phyloP scores from a whole-genome alignment of 108 stramenopile genomes.

The Aurantiochytrium sp. region DNA sequence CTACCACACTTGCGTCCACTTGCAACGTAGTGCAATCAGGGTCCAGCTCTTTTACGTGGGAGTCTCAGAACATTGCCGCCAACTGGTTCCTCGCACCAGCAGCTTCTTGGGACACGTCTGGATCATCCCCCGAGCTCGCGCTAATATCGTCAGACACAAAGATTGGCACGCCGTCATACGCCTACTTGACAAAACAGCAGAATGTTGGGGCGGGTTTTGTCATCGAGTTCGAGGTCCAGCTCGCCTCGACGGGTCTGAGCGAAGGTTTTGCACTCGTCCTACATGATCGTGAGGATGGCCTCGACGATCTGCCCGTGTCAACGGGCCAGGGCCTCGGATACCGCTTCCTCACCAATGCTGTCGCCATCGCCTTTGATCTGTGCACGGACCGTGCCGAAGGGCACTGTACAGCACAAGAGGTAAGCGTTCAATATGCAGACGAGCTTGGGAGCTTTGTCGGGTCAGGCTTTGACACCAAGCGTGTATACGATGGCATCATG shows the following conservation, averaged over 20 bases:
- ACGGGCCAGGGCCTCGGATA: background rate
- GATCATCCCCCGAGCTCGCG: background rate
- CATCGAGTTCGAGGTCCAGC: background rate
- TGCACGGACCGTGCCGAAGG: background rate
- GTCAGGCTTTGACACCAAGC: background rate
- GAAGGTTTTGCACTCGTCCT: background rate
- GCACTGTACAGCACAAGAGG: background rate
- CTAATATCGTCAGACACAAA: background rate
- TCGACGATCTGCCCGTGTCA: background rate
- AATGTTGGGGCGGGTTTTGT: background rate
- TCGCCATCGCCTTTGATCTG: slow-evolving; percentile 1
- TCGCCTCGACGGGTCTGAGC: background rate
- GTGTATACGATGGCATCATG: background rate
- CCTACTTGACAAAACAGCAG: background rate
- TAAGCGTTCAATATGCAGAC: background rate
- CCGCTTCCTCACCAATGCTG: background rate
- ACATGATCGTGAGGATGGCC: background rate
- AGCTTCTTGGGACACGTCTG: background rate
- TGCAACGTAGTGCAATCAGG: background rate
- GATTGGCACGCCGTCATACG: background rate
- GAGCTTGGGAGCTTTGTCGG: background rate
- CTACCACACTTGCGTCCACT: background rate
- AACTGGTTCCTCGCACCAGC: background rate
- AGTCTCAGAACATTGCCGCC: background rate
- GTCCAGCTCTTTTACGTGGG: background rate